phyloP scores from a whole-genome alignment of 768 basidiomycete species.

The Psilocybe cyanescens region DNA sequence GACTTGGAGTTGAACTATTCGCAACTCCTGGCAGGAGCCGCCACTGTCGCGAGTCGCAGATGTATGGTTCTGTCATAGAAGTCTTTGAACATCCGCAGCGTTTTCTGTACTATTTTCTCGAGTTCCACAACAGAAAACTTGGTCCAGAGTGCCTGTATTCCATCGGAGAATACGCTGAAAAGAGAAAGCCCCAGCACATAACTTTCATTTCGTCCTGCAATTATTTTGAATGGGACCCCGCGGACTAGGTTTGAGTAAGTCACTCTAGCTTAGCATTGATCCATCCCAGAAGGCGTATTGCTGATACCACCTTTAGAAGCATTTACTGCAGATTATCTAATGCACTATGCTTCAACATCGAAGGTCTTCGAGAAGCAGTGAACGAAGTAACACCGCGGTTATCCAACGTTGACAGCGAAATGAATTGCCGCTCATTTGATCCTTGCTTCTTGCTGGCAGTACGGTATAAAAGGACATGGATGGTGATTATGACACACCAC shows the following conservation, averaged over 20 bases:
- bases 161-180: not conserved
- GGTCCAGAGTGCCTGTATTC: not conserved
- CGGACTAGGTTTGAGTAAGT: not conserved
- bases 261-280: not conserved
- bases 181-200: not conserved
- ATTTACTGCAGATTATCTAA: slow-evolving; percentile 13
- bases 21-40: not conserved
- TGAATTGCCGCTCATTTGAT: slow-evolving; percentile 20
- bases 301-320: slow-evolving; percentile 19
- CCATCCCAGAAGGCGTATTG: slow-evolving; percentile 12
- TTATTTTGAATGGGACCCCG: not conserved
- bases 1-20: not conserved
- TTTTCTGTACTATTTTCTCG: not conserved
- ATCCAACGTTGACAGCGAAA: slow-evolving; percentile 16
- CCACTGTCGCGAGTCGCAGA: not conserved
- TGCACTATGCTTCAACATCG: slow-evolving; percentile 15
- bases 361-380: slow-evolving; percentile 21
- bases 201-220: not conserved
- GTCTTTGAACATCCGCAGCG: not conserved
- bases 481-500: slow-evolving; percentile 1
- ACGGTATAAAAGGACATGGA: slow-evolving; percentile 15
- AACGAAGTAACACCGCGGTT: slow-evolving; percentile 19
- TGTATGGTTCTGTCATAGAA: not conserved
- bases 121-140: not conserved
- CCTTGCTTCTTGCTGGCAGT: slow-evolving; percentile 5